Evolutionary conservation across 805 yeast genomes (phyloP).

Genomic region (Blastobotrys muscicola): DNA sequence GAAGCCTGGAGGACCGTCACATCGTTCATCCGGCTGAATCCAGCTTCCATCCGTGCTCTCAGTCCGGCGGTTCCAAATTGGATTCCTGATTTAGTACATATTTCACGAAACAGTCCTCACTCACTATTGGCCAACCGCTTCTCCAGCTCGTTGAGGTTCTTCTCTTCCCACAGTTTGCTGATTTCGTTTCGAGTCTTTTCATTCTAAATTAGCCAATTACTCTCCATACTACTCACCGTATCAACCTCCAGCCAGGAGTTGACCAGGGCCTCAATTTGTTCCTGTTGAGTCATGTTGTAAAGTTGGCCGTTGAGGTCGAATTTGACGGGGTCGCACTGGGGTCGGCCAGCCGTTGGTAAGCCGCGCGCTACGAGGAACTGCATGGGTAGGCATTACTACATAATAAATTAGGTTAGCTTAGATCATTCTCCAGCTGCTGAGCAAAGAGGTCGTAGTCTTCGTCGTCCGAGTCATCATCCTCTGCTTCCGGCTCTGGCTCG

Average conservation of each 20-base stretch:
- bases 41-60: constrained; percentile 82
- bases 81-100: constrained; percentile 33
- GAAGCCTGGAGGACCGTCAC: constrained; percentile 86
- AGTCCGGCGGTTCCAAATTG: constrained; percentile 92
- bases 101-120: constrained; percentile 1
- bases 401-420: constrained; percentile 10
- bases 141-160: constrained; percentile 39
- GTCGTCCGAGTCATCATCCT: constrained; percentile 11
- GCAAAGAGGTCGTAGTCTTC: constrained; percentile 23
- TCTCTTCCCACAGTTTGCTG: constrained; percentile 30
- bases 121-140: constrained; percentile 36
- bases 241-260: constrained; percentile 15
- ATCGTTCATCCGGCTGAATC: constrained; percentile 80
- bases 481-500: constrained; percentile 11
- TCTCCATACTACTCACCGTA: constrained; percentile 6
- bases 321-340: not conserved
- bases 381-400: not conserved
- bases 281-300: not conserved
- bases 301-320: not conserved
- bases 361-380: not conserved
- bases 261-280: constrained; percentile 9
- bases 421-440: constrained; percentile 22
- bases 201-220: constrained; percentile 7
- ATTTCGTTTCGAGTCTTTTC: constrained; percentile 47
- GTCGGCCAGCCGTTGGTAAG: not conserved